Base-by-base conservation (phyloP, 306 rosid genomes). In the Quercus berberidifolia region DNA sequence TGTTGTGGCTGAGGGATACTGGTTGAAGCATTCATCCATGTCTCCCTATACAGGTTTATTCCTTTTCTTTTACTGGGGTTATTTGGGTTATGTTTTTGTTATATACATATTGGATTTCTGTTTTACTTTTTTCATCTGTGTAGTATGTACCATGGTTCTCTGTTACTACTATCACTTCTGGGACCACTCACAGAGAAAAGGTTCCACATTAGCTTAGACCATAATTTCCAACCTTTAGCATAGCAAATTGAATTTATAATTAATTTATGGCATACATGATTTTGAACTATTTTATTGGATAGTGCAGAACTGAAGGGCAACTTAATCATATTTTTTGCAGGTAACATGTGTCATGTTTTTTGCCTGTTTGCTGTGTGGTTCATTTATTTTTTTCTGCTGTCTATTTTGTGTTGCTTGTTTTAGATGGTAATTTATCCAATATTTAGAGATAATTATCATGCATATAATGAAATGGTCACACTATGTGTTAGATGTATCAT, bases 81-180 rank as follows among this genome's bases (percentile, higher is more conserved):
- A 18, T 65, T 56, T 17, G 14, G 65, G 72, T 8, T 73, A 73
- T 71, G 80, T 23, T 74, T 57, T n/a, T 74, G 52, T 79, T 38
- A 38, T 41, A 41, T 41, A 41, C 2, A 41, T 41, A 41, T 41
- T 7, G 46, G 46, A 6, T 78, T 5, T 68, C 78, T 73, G 7
- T 76, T 81, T 76, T 8, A n/a, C 86, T 41, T 41, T 41, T 0
- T 91, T 92, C 97, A 82, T 94, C 92, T 49, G 88, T 94, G 98
- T 91, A 89, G 92, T 49, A 91, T 94, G 98, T 91, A 89, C 85
- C 96, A 92, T 54, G 98, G 97, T 56, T 91, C 98, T 84, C 97
- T 96, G 64, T 68, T 94, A 86, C 75, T 94, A 35, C 88, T 92
- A 79, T 84, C 89, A 31, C 83, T 91, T 76, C 92, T 92, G 12